phyloP scores from a whole-genome alignment of 441 rosid genomes.

The Arabidopsis lyrata region DNA sequence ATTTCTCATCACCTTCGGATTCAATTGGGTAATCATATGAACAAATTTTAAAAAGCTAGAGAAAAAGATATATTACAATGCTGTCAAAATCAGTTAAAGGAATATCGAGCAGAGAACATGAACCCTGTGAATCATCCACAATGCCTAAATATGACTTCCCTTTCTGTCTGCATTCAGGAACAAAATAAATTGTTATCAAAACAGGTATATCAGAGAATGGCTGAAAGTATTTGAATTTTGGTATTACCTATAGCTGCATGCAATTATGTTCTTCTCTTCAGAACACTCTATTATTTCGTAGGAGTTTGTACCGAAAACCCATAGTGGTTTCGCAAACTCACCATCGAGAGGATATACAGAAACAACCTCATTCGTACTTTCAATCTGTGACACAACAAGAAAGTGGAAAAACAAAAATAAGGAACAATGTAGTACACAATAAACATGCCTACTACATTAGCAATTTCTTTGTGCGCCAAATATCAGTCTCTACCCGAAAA shows the following conservation, averaged over 20 bases:
- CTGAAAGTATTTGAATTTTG: constrained; percentile 21
- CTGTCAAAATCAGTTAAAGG: constrained; percentile 84
- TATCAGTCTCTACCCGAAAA: background rate
- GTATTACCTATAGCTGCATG: constrained; percentile 81
- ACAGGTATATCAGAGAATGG: constrained; percentile 18
- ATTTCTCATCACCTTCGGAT: constrained; percentile 17
- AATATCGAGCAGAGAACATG: constrained; percentile 75
- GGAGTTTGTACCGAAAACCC: constrained; percentile 85
- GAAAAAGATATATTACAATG: constrained; percentile 58
- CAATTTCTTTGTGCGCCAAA: background rate
- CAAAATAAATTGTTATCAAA: constrained; percentile 18
- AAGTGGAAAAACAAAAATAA: background rate
- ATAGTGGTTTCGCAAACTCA: constrained; percentile 85
- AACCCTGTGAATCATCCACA: constrained; percentile 66
- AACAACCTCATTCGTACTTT: constrained; percentile 64
- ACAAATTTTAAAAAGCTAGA: constrained; percentile 17
- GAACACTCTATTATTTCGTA: constrained; percentile 67
- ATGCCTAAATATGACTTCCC: constrained; percentile 88
- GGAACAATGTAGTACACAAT: background rate
- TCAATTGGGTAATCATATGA: constrained; percentile 18
- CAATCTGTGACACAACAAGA: constrained; percentile 55
- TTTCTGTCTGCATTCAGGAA: constrained; percentile 67
- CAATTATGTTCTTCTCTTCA: constrained; percentile 66
- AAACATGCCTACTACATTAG: background rate
- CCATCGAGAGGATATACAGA: constrained; percentile 69